A percentile compares a stretch with the other conserved stretches of the same genome.
phyloP scores from a whole-genome alignment of 208 protist species.

The Vickermania spadyakhi region DNA sequence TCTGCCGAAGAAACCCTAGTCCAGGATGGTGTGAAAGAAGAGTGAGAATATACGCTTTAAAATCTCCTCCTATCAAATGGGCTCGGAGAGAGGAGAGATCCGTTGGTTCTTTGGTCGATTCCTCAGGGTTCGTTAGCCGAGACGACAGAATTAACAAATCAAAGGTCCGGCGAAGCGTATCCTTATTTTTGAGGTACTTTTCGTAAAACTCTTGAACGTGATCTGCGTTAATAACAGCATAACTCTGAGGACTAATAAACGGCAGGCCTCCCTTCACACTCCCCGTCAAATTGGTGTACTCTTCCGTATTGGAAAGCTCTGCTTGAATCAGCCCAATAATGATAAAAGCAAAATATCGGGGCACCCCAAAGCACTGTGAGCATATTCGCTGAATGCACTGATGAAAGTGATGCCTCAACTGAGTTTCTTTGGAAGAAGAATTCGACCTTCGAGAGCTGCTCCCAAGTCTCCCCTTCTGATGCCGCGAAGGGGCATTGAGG shows the following conservation, averaged over 20 bases:
- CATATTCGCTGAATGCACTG: constrained; percentile 64
- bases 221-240: constrained; percentile 27
- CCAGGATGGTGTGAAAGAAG: constrained; percentile 89
- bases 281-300: not conserved
- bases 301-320: constrained; percentile 11
- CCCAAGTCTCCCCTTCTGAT: constrained; percentile 26
- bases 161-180: constrained; percentile 66
- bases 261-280: not conserved
- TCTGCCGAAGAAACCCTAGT: constrained; percentile 88
- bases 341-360: constrained; percentile 75
- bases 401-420: constrained; percentile 46
- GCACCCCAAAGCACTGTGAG: constrained; percentile 71
- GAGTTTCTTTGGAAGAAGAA: constrained; percentile 27
- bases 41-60: constrained; percentile 57
- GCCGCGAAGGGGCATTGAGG: constrained; percentile 28
- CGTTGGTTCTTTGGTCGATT: not conserved
- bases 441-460: constrained; percentile 13
- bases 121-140: not conserved
- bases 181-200: constrained; percentile 45
- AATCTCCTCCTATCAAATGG: constrained; percentile 65
- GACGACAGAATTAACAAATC: constrained; percentile 69
- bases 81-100: constrained; percentile 15
- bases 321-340: constrained; percentile 46
- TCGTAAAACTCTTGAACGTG: constrained; percentile 78
- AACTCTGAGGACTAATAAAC: not conserved